Base-by-base conservation (phyloP, 257 asterid genomes). In the Eucommia ulmoides region DNA sequence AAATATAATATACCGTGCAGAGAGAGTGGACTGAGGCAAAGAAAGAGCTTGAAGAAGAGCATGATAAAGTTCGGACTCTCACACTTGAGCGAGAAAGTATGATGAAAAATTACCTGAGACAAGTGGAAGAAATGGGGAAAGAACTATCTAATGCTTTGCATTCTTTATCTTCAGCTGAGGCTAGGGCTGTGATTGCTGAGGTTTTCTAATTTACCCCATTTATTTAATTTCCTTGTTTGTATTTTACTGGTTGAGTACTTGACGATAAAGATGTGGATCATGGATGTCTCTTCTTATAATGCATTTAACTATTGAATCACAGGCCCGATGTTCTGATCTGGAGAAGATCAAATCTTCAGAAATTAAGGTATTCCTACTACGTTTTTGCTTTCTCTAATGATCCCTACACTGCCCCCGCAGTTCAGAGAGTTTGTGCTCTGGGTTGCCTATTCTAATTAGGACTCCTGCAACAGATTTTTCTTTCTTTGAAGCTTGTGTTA, bases 1-100 rank as follows among this genome's bases (percentile, higher is more conserved):
- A 14, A 8, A 53, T 29, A 19, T 64, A 35, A 35, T 55, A 50
- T 47, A 22, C 16, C n/a, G 8, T 55, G 77, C 74, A 86, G 93
- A 81, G 76, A 72, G 98, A 89, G 57, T 85, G 96, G 96, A 92
- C 94, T 49, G 96, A 86, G 66, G 91, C 82, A 42, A 89, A 83
- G 71, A 71, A 65, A 51, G 92, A 85, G 74, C 84, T 85, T 53
- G 86, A 76, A 60, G 88, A 76, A 62, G 92, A 85, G 73, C 93
- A 92, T 7, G 85, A 76, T 61, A 72, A 53, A 57, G 76, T 70
- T 53, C 88, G 89, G n/a, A 80, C 61, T 48, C 74, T 84, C 55
- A 65, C 74, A 56, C 64, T 65, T 51, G 88, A 78, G 69, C 80
- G 84, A 41, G 93, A 78, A 65, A 79, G 56, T 63, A 58, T 66